phyloP scores from a whole-genome alignment of 2,329 filamentous ascomycete genomes.

The Microthyrium microscopicum region DNA sequence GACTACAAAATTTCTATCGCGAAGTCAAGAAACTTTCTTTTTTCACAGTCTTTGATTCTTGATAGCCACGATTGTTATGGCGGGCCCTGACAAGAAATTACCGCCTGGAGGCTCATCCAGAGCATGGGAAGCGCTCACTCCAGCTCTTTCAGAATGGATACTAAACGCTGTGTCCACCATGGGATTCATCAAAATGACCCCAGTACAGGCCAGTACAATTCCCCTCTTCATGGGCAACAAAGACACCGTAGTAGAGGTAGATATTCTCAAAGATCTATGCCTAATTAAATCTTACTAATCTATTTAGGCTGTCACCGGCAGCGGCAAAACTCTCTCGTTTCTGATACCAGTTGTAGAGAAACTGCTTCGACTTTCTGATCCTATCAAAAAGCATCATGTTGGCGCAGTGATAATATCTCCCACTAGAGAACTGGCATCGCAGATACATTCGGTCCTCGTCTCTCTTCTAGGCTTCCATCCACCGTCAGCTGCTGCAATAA shows the following conservation, averaged over 20 bases:
- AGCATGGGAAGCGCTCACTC: slow-evolving; percentile 53
- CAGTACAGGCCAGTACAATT: slow-evolving; percentile 84
- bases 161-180: slow-evolving; percentile 68
- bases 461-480: slow-evolving; percentile 70
- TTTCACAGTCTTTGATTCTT: too few relatives aligned
- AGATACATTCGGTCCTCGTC: slow-evolving; percentile 70
- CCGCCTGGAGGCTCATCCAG: too few relatives aligned
- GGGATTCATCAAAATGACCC: slow-evolving; percentile 78
- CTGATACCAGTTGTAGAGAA: slow-evolving; percentile 71
- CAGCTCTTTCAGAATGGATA: slow-evolving; percentile 65
- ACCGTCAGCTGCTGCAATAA: slow-evolving; percentile 53
- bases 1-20: too few relatives aligned
- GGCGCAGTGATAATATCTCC: slow-evolving; percentile 85
- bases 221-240: slow-evolving; percentile 80
- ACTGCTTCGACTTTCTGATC: slow-evolving; percentile 61
- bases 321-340: slow-evolving; percentile 79
- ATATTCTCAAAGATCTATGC: not conserved
- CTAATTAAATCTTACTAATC: too few relatives aligned
- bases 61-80: too few relatives aligned
- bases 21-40: too few relatives aligned
- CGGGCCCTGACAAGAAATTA: too few relatives aligned
- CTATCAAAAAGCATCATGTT: slow-evolving; percentile 77
- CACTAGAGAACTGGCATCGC: slow-evolving; percentile 77
- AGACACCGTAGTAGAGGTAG: slow-evolving; percentile 73
- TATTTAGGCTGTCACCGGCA: slow-evolving; percentile 63